Conservation (phyloP, 768 basidiomycete species). For the Cytidiella melzeri region DNA sequence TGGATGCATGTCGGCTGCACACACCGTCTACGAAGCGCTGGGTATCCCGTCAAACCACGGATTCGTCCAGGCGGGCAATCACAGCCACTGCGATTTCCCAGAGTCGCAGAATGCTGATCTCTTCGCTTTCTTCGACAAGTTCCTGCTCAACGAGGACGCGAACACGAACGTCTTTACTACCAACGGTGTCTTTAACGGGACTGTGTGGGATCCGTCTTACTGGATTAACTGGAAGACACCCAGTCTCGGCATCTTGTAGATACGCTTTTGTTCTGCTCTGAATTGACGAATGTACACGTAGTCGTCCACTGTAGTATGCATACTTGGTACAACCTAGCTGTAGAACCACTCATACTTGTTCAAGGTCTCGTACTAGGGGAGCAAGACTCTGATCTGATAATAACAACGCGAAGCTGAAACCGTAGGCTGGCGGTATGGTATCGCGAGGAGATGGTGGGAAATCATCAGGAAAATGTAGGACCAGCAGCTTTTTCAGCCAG, state of each 20-base stretch:
- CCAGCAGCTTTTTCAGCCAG: too few species aligned
- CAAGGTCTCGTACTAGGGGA: too few species aligned
- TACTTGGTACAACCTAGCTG: too few species aligned
- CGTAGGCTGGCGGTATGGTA: too few species aligned
- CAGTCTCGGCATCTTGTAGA: slow-evolving; percentile 22
- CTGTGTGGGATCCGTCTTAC: slow-evolving; percentile 32
- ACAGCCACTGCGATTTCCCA: slow-evolving; percentile 53
- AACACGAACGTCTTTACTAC: slow-evolving; percentile 43
- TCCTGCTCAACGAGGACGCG: slow-evolving; percentile 41
- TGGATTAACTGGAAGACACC: slow-evolving; percentile 50
- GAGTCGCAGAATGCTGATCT: slow-evolving; percentile 37
- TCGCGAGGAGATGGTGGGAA: too few species aligned
- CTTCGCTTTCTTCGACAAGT: slow-evolving; percentile 50
- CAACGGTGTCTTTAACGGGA: slow-evolving; percentile 34
- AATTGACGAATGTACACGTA: too few species aligned
- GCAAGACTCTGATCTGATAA: too few species aligned
- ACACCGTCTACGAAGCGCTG: slow-evolving; percentile 45
- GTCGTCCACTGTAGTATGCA: too few species aligned
- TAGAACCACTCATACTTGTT: too few species aligned
- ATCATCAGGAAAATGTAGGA: too few species aligned
- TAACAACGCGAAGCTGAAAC: too few species aligned
- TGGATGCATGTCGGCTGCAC: slow-evolving; percentile 46
- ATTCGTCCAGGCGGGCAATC: slow-evolving; percentile 47
- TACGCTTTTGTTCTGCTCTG: neutral
- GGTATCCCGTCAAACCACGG: slow-evolving; percentile 43